These are phyloP conservation scores for Mycocentrospora acerina DNA, from an alignment of 2,329 filamentous ascomycete species.

Conservation along the genomic window DNA sequence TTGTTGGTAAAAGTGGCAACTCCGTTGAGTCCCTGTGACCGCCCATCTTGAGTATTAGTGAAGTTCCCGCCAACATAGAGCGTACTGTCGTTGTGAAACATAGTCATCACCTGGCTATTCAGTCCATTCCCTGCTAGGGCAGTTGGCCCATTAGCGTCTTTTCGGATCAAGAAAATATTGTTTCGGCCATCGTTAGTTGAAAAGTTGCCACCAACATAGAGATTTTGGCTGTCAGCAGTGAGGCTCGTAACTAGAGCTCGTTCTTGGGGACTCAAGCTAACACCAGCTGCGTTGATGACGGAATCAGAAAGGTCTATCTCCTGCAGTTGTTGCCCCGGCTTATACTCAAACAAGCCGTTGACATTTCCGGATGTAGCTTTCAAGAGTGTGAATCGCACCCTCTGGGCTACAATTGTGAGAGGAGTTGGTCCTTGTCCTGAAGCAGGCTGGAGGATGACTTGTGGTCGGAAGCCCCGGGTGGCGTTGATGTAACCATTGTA, in stretches of 20 bases:
- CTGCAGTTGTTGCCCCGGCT: constrained; percentile 64
- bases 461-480: constrained; percentile 73
- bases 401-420: constrained; percentile 84
- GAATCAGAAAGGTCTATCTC: constrained; percentile 69
- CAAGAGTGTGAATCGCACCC: constrained; percentile 74
- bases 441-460: constrained; percentile 73
- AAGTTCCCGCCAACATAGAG: constrained; percentile 83
- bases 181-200: constrained; percentile 58
- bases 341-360: constrained; percentile 88
- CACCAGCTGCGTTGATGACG: constrained; percentile 74
- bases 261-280: constrained; percentile 58
- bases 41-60: constrained; percentile 66
- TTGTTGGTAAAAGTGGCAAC: constrained; percentile 73
- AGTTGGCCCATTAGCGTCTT: constrained; percentile 60
- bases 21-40: constrained; percentile 67
- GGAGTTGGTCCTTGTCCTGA: constrained; percentile 57
- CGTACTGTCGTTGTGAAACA: constrained; percentile 65
- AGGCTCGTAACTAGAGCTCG: constrained; percentile 72
- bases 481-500: constrained; percentile 84
- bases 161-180: constrained; percentile 73
- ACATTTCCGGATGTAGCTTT: constrained; percentile 76
- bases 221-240: constrained; percentile 59
- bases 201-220: constrained; percentile 85
- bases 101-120: constrained; percentile 72
- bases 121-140: constrained; percentile 71